phyloP scores from a whole-genome alignment of 2,329 filamentous ascomycete species.

The Ilyonectria sp. region DNA sequence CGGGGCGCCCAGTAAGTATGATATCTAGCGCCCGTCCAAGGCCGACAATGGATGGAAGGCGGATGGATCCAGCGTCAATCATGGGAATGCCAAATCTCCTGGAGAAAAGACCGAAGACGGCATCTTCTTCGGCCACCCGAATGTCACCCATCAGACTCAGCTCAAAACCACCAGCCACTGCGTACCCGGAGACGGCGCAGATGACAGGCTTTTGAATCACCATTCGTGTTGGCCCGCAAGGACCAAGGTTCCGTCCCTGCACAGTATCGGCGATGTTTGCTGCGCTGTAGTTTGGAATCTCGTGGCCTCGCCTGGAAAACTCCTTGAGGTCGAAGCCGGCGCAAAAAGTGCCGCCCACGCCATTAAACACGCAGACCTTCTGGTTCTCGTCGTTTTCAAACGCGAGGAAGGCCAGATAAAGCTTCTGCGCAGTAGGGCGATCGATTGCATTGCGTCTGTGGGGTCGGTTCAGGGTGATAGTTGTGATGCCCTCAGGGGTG shows the following conservation, averaged over 20 bases:
- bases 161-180: constrained; percentile 69
- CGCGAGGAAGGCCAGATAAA: constrained; percentile 62
- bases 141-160: constrained; percentile 68
- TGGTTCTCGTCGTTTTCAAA: constrained; percentile 66
- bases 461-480: constrained; percentile 68
- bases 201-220: constrained; percentile 67
- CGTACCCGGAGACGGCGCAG: constrained; percentile 65
- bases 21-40: constrained; percentile 69
- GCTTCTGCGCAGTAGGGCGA: constrained; percentile 60
- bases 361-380: constrained; percentile 67
- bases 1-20: constrained; percentile 68
- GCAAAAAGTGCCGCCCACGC: constrained; percentile 64
- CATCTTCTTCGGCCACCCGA: constrained; percentile 67
- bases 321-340: constrained; percentile 68
- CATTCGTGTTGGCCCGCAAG: constrained; percentile 68
- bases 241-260: constrained; percentile 53
- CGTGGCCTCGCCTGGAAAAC: constrained; percentile 37
- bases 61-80: constrained; percentile 64
- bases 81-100: constrained; percentile 57
- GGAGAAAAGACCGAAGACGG: constrained; percentile 70
- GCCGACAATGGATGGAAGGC: constrained; percentile 66
- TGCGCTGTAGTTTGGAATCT: too few relatives aligned
- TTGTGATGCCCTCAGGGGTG: constrained; percentile 61
- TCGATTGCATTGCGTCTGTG: constrained; percentile 68
- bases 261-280: constrained; percentile 24